Conservation (phyloP, 169 alveolate genomes). For the Eimeria falciformis region DNA sequence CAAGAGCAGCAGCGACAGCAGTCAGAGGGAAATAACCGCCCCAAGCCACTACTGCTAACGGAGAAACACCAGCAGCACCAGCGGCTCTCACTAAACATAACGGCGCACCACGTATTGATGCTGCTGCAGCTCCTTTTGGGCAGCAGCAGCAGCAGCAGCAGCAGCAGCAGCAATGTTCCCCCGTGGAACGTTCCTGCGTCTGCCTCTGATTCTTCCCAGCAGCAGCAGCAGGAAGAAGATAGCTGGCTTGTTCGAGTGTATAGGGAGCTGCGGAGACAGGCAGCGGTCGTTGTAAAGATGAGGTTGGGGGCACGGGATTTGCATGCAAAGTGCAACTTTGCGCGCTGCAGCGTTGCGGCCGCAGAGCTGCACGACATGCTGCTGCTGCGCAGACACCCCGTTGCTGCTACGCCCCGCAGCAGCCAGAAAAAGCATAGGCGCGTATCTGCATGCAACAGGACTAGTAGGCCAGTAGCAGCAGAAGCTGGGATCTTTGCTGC, state of each 20-base stretch:
- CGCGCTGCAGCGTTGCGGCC: conserved; percentile 64
- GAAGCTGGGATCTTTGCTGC: neutral
- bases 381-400: conserved; percentile 53
- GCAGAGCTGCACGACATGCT: conserved; percentile 67
- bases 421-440: neutral
- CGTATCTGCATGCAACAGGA: too few species aligned
- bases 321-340: neutral
- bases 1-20: conserved; percentile 42
- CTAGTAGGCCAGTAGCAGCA: neutral
- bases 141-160: conserved; percentile 16
- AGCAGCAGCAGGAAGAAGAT: conserved; percentile 19
- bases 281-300: conserved; percentile 17
- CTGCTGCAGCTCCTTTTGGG: conserved; percentile 61
- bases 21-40: neutral
- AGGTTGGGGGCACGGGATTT: conserved; percentile 31
- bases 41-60: neutral
- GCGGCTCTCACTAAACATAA: conserved; percentile 42
- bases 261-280: conserved; percentile 61
- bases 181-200: neutral
- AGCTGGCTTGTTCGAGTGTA: conserved; percentile 58
- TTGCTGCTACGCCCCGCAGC: neutral
- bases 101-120: conserved; percentile 1
- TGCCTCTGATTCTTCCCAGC: neutral
- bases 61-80: conserved; percentile 22
- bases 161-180: conserved; percentile 14